Percentiles rank a stretch among this genome's conserved stretches.
Conservation (phyloP, 1,284 basidiomycete genomes). For the Papiliotrema laurentii region DNA sequence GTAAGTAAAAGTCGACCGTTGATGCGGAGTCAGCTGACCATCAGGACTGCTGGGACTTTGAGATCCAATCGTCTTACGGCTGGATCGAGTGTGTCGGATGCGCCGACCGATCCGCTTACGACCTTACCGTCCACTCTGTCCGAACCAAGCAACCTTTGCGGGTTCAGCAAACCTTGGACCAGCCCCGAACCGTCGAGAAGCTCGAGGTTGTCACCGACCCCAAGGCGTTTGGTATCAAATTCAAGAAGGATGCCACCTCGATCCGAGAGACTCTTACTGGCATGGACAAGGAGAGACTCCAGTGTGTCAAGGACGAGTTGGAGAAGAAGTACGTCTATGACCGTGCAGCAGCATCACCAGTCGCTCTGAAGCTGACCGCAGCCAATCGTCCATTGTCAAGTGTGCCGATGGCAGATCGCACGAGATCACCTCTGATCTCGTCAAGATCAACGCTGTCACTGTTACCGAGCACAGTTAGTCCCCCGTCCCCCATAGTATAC, state of each 20-base stretch:
- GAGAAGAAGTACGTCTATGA: slow-evolving; percentile 49
- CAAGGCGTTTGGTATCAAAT: slow-evolving; percentile 84
- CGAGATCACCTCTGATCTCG: slow-evolving; percentile 66
- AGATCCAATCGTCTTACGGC: slow-evolving; percentile 89
- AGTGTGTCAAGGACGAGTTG: slow-evolving; percentile 68
- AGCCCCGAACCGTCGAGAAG: slow-evolving; percentile 71
- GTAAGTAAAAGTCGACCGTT: slow-evolving; percentile 13
- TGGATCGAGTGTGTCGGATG: slow-evolving; percentile 99
- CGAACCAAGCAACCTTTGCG: slow-evolving; percentile 63
- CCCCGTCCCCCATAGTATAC: neutral
- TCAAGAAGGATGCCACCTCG: slow-evolving; percentile 74
- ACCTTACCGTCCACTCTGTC: slow-evolving; percentile 60
- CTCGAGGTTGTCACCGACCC: slow-evolving; percentile 76
- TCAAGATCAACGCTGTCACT: slow-evolving; percentile 77
- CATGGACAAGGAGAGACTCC: slow-evolving; percentile 65
- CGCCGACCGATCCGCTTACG: slow-evolving; percentile 96
- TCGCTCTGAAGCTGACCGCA: slow-evolving; percentile 17
- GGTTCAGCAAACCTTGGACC: slow-evolving; percentile 77
- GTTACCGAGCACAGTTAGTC: slow-evolving; percentile 80
- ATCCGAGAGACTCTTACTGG: slow-evolving; percentile 67
- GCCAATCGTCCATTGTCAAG: slow-evolving; percentile 42
- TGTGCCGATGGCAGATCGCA: slow-evolving; percentile 64
- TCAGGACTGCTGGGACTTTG: slow-evolving; percentile 95
- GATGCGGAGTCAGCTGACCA: slow-evolving; percentile 1
- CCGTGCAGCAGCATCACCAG: no score